A percentile compares a stretch with the other conserved stretches of the same genome.
phyloP scores from a whole-genome alignment of 768 basidiomycete genomes.

The Sutorius australiensis region DNA sequence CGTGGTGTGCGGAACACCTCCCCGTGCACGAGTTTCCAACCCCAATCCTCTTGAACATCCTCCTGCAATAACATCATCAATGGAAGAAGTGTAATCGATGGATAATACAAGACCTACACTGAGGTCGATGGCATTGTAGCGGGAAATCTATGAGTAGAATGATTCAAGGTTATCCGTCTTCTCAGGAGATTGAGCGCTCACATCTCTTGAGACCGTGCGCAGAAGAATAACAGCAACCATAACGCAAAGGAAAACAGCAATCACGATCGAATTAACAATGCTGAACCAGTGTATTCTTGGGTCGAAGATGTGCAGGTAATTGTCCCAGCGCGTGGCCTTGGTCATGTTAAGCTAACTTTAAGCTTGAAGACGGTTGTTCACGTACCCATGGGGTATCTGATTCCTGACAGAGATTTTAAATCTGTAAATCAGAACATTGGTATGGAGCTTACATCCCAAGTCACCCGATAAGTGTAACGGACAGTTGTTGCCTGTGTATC shows the following conservation, averaged over 20 bases:
- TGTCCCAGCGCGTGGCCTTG: slow-evolving; percentile 94
- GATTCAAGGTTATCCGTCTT: background rate
- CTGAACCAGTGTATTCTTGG: slow-evolving; percentile 97
- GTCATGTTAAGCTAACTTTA: slow-evolving; percentile 10
- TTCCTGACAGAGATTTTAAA: slow-evolving; percentile 44
- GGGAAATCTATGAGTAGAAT: slow-evolving; percentile 23
- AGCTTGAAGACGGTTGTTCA: background rate
- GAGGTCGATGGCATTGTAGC: slow-evolving; percentile 94
- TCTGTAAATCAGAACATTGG: background rate
- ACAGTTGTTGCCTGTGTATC: slow-evolving; percentile 61
- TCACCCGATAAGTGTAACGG: slow-evolving; percentile 83
- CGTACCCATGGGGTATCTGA: slow-evolving; percentile 82
- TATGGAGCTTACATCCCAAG: slow-evolving; percentile 66
- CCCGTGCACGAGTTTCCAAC: slow-evolving; percentile 96
- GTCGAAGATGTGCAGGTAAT: slow-evolving; percentile 91
- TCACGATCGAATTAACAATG: slow-evolving; percentile 87
- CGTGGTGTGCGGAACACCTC: slow-evolving; percentile 89
- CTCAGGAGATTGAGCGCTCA: slow-evolving; percentile 31
- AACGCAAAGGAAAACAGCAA: slow-evolving; percentile 84
- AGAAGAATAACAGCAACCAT: slow-evolving; percentile 93
- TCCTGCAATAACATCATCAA: slow-evolving; percentile 46
- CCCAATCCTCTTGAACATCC: slow-evolving; percentile 96
- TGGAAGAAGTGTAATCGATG: background rate
- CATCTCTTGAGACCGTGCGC: slow-evolving; percentile 85
- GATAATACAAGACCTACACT: slow-evolving; percentile 49